These are phyloP conservation scores for Ceratobasidium papillatum DNA, from an alignment of 1,284 basidiomycete genomes.

Conservation along the genomic window DNA sequence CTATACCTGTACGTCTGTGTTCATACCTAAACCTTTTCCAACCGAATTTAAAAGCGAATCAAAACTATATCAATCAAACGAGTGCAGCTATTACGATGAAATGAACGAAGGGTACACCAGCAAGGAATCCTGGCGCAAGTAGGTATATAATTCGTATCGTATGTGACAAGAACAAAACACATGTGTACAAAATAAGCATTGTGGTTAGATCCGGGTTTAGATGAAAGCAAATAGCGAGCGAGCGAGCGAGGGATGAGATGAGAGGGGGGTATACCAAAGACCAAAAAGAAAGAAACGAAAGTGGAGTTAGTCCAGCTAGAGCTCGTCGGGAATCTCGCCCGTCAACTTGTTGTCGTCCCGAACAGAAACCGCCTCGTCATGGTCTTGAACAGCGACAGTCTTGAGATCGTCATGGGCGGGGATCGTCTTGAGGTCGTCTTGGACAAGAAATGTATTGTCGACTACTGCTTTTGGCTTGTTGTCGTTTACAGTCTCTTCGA, in stretches of 20 bases:
- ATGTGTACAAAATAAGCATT: background rate
- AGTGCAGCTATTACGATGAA: no score
- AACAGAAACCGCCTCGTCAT: background rate
- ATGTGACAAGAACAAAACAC: conserved; percentile 1
- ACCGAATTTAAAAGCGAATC: background rate
- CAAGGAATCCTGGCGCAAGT: background rate
- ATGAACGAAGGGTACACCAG: background rate
- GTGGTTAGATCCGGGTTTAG: background rate
- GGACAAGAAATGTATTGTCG: background rate
- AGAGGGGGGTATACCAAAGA: background rate
- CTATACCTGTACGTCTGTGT: conserved; percentile 33
- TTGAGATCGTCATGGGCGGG: no score
- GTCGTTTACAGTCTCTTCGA: background rate
- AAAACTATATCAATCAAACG: background rate
- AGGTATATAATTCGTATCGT: background rate
- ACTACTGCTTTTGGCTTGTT: background rate
- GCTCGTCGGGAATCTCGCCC: conserved; percentile 17
- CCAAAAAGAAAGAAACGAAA: conserved; percentile 12
- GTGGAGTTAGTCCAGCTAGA: background rate
- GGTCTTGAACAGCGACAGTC: background rate
- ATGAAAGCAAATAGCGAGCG: background rate
- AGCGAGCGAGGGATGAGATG: background rate
- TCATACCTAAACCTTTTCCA: conserved; percentile 11
- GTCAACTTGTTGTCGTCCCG: background rate
- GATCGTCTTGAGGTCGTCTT: background rate